Base-by-base conservation (phyloP, 2,329 filamentous ascomycete species). In the Plenodomus biglobosus region DNA sequence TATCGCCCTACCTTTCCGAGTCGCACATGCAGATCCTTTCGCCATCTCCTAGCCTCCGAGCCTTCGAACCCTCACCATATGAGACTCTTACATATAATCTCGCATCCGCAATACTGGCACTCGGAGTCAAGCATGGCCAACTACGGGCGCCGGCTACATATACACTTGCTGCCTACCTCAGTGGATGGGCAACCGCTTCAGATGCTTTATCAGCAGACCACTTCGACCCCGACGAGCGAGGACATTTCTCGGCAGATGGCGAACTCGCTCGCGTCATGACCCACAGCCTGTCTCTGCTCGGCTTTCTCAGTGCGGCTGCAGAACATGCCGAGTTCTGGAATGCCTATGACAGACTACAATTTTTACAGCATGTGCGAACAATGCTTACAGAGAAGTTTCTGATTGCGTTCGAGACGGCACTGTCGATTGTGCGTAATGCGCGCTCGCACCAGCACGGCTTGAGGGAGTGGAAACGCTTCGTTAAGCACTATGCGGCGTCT, bases 401-500 rank as follows among this genome's bases (percentile, higher is more conserved):
- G 56, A 83, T 95, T 11, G 85, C 88, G 1, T 83, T 97, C 32
- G 94, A 97, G 73, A 90, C 90, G 0, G 88, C 91, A 8, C 86
- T 96, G 48, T 96, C 92, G 8, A 91, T 89, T 8, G 88, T 97
- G 55, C 87, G 92, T 46, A 95, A 95, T 71, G 82, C 86, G 2
- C 85, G 84, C 56, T 80, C 80, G 21, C 76, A 84, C 19, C 85
- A 88, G 53, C 79, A 80, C 40, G 75, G 81, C 21, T 77, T 89
- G 17, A 87, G 85, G 63, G 88, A 96, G 57, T 99, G 94, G 94
- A 95, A 88, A 73, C 85, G 86, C 55, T 90, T 90, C 71, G 76
- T 90, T 47, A 88, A 87, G 38, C 88, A 92, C 52, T 99, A 97
- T 73, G 85, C 89, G 21, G 82, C 85, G 15, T 80, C 84, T 49